A percentile compares a stretch with the other conserved stretches of the same genome.
phyloP scores from a whole-genome alignment of 192 early-diverging fungal genomes.

The Piromyces finnis region DNA sequence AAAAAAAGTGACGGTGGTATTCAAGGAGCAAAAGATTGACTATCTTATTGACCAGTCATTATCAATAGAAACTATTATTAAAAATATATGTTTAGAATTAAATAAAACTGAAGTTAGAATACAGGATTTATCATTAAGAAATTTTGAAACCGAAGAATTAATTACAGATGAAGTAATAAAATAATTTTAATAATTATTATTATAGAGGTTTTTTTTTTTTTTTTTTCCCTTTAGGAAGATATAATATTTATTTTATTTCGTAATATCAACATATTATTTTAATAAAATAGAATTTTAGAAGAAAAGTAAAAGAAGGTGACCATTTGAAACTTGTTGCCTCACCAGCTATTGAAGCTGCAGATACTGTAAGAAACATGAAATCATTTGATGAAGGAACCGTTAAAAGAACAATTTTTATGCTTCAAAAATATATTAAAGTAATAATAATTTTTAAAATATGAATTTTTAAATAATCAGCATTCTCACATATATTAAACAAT shows the following conservation, averaged over 20 bases:
- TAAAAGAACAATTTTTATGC: constrained; percentile 36
- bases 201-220: no score
- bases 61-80: not conserved
- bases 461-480: no score
- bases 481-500: no score
- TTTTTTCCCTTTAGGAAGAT: no score
- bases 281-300: not conserved
- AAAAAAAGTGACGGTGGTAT: not conserved
- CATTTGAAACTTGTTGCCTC: not conserved
- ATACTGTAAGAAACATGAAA: not conserved
- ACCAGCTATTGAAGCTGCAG: not conserved
- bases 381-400: constrained; percentile 22
- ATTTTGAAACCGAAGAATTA: not conserved
- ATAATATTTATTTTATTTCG: no score
- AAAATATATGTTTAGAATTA: not conserved
- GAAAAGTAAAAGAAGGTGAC: not conserved
- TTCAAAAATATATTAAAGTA: constrained; percentile 46
- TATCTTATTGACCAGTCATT: not conserved
- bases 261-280: not conserved
- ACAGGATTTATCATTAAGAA: not conserved
- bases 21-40: not conserved
- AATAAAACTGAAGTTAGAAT: not conserved
- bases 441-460: no score
- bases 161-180: not conserved
- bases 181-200: no score